These are phyloP conservation scores for Colletotrichum sp. DNA, from an alignment of 2,329 filamentous ascomycete genomes.

Conservation along the genomic window DNA sequence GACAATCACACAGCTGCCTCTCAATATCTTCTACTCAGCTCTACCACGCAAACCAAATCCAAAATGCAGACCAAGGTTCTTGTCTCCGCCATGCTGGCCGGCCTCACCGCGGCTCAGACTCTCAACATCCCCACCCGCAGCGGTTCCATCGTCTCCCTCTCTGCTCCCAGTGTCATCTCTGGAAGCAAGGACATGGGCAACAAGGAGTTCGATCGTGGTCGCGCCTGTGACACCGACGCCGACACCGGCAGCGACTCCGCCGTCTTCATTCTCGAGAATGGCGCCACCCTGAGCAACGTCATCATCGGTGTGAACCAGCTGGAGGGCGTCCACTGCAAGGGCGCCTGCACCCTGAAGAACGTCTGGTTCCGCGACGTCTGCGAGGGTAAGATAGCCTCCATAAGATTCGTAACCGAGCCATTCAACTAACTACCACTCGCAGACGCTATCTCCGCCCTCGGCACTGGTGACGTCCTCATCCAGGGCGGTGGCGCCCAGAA, in stretches of 20 bases:
- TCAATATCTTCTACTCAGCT: neutral
- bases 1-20: neutral
- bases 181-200: constrained; percentile 24
- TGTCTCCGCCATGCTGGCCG: constrained; percentile 11
- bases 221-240: constrained; percentile 21
- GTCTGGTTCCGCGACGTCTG: constrained; percentile 46
- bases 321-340: constrained; percentile 57
- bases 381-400: constrained; percentile 26
- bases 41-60: neutral
- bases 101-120: constrained; percentile 23
- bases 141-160: constrained; percentile 25
- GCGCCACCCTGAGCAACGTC: constrained; percentile 56
- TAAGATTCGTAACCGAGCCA: accelerated
- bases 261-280: constrained; percentile 57
- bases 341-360: constrained; percentile 44
- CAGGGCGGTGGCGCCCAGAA: constrained; percentile 37
- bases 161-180: constrained; percentile 21
- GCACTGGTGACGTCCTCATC: constrained; percentile 23
- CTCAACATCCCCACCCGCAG: constrained; percentile 27
- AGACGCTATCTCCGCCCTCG: constrained; percentile 20
- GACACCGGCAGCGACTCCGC: constrained; percentile 33
- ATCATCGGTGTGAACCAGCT: constrained; percentile 57
- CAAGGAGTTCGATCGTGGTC: constrained; percentile 26
- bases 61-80: constrained; percentile 16
- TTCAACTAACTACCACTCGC: accelerated